Evolutionary conservation across 441 rosid species (phyloP).

Genomic region (Hypseocharis bilobata): DNA sequence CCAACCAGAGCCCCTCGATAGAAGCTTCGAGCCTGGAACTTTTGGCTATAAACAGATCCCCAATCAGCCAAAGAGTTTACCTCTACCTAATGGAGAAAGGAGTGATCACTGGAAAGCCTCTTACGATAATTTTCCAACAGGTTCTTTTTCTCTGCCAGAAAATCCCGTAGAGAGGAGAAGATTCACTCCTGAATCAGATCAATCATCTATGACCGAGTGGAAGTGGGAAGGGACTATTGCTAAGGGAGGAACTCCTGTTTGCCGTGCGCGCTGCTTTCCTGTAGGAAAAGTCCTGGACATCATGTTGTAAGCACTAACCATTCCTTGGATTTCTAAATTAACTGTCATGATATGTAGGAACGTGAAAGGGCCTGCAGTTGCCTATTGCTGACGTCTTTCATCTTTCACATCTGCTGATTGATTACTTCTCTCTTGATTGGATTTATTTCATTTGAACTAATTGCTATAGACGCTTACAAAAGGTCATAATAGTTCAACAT

Average conservation of each 20-base stretch:
- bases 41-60: conserved; percentile 42
- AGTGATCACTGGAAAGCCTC: conserved; percentile 41
- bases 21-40: conserved; percentile 33
- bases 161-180: conserved; percentile 48
- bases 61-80: conserved; percentile 29
- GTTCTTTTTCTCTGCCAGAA: conserved; percentile 37
- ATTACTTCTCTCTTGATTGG: not conserved
- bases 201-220: conserved; percentile 63
- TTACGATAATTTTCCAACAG: conserved; percentile 40
- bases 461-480: too few species aligned
- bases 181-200: conserved; percentile 47
- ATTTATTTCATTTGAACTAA: not conserved
- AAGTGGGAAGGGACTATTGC: conserved; percentile 98
- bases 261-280: conserved; percentile 87
- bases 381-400: not conserved
- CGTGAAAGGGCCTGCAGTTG: not conserved
- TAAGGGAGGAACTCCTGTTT: conserved; percentile 86
- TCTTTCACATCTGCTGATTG: not conserved
- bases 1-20: conserved; percentile 42
- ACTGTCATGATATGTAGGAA: not conserved
- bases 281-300: conserved; percentile 79
- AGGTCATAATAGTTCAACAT: not conserved
- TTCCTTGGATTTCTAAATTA: not conserved
- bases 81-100: conserved; percentile 40
- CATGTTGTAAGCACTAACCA: conserved; percentile 54